phyloP scores from a whole-genome alignment of 163 green algal genomes.

The Chlorella variabilis region DNA sequence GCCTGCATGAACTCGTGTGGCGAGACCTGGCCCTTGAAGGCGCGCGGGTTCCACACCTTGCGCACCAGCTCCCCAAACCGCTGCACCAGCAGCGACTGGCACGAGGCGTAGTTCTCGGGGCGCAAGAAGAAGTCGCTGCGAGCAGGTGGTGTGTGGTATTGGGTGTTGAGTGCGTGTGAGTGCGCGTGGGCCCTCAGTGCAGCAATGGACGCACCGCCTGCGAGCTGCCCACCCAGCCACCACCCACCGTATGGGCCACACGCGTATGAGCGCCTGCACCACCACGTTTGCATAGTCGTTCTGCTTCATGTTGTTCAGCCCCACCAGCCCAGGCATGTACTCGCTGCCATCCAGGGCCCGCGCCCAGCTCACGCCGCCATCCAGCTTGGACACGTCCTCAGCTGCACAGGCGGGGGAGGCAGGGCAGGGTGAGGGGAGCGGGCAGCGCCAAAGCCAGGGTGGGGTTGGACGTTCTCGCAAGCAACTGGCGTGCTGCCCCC shows the following conservation, averaged over 20 bases:
- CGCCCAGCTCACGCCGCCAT: constrained; percentile 58
- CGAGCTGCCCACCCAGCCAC: neutral
- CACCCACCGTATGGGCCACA: constrained; percentile 69
- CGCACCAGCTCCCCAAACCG: constrained; percentile 94
- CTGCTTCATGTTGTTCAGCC: constrained; percentile 97
- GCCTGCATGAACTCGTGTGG: constrained; percentile 98
- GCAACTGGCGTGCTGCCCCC: too few relatives aligned
- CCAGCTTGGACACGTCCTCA: constrained; percentile 53
- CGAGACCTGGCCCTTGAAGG: constrained; percentile 97
- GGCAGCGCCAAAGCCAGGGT: too few relatives aligned
- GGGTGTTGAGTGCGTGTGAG: too few relatives aligned
- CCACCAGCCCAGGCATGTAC: constrained; percentile 96
- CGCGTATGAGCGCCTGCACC: constrained; percentile 81
- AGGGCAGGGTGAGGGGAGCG: too few relatives aligned
- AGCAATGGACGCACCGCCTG: too few relatives aligned
- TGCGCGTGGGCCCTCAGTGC: too few relatives aligned
- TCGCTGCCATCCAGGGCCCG: constrained; percentile 91
- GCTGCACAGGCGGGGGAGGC: neutral
- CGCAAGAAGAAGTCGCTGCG: constrained; percentile 91
- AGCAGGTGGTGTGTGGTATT: too few relatives aligned
- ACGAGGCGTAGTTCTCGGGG: constrained; percentile 76
- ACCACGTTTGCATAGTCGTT: constrained; percentile 98
- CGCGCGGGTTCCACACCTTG: constrained; percentile 95
- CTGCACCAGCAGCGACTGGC: constrained; percentile 75
- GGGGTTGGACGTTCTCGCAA: too few relatives aligned